Conservation (phyloP, 352 stramenopile genomes). For the Globisporangium heterothallicum region DNA sequence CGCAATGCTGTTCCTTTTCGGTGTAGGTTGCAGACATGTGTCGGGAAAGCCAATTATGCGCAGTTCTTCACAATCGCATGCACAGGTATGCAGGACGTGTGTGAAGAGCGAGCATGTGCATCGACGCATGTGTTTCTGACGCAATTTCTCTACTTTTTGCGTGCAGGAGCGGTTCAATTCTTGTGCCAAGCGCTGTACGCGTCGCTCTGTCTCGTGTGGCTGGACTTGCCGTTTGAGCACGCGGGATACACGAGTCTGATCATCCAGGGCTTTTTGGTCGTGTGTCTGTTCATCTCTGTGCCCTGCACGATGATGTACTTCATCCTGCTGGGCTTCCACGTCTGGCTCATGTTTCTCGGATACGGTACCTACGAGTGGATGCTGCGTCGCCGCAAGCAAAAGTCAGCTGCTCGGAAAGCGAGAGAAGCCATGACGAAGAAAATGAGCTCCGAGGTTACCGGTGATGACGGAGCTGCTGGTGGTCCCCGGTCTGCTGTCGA, state of each 20-base stretch:
- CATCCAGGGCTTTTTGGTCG: slow-evolving; percentile 42
- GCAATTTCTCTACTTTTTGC: background rate
- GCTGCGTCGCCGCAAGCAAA: slow-evolving; percentile 66
- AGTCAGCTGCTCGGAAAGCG: slow-evolving; percentile 43
- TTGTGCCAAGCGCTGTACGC: slow-evolving; percentile 53
- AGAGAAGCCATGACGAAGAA: slow-evolving; percentile 8
- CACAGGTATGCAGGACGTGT: too few relatives aligned
- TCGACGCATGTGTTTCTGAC: too few relatives aligned
- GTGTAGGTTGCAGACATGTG: slow-evolving; percentile 77
- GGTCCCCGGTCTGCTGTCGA: slow-evolving; percentile 3
- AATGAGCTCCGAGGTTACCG: slow-evolving; percentile 4
- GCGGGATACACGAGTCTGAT: slow-evolving; percentile 20
- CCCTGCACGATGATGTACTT: slow-evolving; percentile 86
- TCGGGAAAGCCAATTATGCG: slow-evolving; percentile 79
- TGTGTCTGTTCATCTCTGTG: slow-evolving; percentile 56
- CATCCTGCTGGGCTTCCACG: slow-evolving; percentile 74
- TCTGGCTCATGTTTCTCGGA: slow-evolving; percentile 71
- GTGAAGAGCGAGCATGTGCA: too few relatives aligned
- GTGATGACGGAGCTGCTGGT: background rate
- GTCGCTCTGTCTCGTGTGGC: slow-evolving; percentile 43
- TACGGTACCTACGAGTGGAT: slow-evolving; percentile 89
- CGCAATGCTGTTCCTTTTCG: too few relatives aligned
- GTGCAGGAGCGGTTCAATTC: slow-evolving; percentile 51
- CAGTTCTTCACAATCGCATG: slow-evolving; percentile 84
- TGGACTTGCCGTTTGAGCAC: slow-evolving; percentile 35